Conservation (phyloP, 805 yeast species). For the Candida loeiensis region DNA sequence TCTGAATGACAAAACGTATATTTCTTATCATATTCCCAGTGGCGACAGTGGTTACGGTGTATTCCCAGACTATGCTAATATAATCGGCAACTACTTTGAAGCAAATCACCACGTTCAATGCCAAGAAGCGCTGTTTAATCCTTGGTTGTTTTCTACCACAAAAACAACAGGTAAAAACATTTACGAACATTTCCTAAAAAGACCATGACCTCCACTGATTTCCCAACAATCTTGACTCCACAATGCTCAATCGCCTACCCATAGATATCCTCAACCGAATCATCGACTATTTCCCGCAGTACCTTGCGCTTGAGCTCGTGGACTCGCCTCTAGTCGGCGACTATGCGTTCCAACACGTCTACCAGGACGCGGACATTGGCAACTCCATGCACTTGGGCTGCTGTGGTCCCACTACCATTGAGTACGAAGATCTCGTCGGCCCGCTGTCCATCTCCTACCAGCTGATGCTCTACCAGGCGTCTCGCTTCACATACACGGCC, state of each 20-base stretch:
- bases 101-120: no score
- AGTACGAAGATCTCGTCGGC: background rate
- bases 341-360: background rate
- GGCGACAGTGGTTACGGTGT: no score
- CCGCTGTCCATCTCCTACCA: background rate
- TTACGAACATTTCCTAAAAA: background rate
- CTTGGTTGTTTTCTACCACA: no score
- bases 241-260: background rate
- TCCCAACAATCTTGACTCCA: no score
- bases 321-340: background rate
- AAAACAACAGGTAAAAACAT: background rate
- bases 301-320: background rate
- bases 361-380: background rate
- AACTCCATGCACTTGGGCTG: background rate
- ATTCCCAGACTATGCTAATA: no score
- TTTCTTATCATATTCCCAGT: no score
- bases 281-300: background rate
- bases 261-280: background rate
- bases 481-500: background rate
- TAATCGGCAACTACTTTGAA: no score
- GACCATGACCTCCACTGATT: background rate
- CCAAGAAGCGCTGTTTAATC: no score
- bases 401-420: background rate
- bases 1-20: no score
- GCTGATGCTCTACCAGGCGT: background rate